Percentiles rank a stretch among this genome's conserved stretches.
These are phyloP conservation scores for Anthracocystis panici-leucophaei DNA, from an alignment of 1,284 basidiomycete genomes.

Conservation along the genomic window DNA sequence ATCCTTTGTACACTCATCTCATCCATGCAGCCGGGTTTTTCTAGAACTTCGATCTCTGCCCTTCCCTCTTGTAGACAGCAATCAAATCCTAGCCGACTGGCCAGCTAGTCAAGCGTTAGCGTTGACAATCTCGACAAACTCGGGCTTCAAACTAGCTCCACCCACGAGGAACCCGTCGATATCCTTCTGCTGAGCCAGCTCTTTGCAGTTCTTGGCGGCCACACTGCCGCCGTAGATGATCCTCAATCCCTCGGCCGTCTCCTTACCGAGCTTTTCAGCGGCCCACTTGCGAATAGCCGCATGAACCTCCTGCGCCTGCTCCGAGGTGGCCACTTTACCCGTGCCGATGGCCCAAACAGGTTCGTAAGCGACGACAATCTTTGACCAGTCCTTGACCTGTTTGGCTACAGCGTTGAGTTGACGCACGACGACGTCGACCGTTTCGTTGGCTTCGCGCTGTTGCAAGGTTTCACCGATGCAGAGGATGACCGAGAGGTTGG, in stretches of 20 bases:
- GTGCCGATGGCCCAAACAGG: slow-evolving; percentile 98
- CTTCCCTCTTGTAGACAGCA: background rate
- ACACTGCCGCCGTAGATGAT: slow-evolving; percentile 98
- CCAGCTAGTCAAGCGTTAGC: slow-evolving; percentile 67
- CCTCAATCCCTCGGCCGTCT: slow-evolving; percentile 81
- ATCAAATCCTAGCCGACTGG: slow-evolving; percentile 44
- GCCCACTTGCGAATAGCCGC: slow-evolving; percentile 85
- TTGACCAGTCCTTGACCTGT: slow-evolving; percentile 82
- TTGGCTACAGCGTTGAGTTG: slow-evolving; percentile 84
- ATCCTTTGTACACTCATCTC: background rate
- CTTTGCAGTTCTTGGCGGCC: slow-evolving; percentile 85
- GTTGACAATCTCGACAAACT: slow-evolving; percentile 84
- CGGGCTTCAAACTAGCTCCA: slow-evolving; percentile 96
- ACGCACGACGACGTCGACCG: slow-evolving; percentile 81
- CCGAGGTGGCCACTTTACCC: slow-evolving; percentile 89
- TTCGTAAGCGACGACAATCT: slow-evolving; percentile 87
- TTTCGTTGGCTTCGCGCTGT: slow-evolving; percentile 85
- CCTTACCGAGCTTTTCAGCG: slow-evolving; percentile 76
- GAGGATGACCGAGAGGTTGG: slow-evolving; percentile 86
- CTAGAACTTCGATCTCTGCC: background rate
- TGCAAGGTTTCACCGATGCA: slow-evolving; percentile 95
- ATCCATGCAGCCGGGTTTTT: background rate
- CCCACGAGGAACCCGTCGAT: slow-evolving; percentile 99
- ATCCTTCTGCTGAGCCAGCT: slow-evolving; percentile 77
- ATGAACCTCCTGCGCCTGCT: slow-evolving; percentile 93